phyloP scores from a whole-genome alignment of 192 early-diverging fungal genomes.

The Lobosporangium transversale region DNA sequence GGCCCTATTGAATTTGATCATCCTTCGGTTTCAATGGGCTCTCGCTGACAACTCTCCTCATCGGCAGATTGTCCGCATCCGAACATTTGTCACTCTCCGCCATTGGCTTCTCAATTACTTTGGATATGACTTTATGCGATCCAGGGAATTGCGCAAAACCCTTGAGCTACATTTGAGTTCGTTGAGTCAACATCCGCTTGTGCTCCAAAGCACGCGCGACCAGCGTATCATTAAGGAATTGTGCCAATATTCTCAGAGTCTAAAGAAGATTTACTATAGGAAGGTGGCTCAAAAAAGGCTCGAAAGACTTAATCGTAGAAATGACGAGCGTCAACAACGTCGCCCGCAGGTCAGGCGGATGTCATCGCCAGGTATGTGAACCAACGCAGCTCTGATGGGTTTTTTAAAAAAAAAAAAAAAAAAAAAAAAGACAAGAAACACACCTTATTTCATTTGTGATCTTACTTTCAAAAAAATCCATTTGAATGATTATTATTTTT shows the following conservation, averaged over 20 bases:
- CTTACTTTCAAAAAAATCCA: no score
- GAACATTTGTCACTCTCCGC: constrained; percentile 67
- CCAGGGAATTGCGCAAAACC: constrained; percentile 45
- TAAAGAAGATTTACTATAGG: constrained; percentile 32
- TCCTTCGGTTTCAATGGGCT: constrained; percentile 66
- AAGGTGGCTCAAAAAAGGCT: constrained; percentile 16
- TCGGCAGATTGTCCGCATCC: constrained; percentile 62
- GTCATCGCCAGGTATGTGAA: neutral
- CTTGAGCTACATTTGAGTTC: constrained; percentile 53
- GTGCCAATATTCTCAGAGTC: constrained; percentile 20
- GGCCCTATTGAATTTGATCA: constrained; percentile 62
- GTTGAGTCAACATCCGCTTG: constrained; percentile 49
- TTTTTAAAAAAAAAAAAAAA: no score
- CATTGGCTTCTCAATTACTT: constrained; percentile 72
- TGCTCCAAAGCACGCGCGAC: constrained; percentile 55
- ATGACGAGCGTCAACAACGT: neutral
- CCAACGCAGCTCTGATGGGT: no score
- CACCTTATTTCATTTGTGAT: no score
- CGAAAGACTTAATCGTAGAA: constrained; percentile 18
- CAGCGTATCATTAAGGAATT: constrained; percentile 61
- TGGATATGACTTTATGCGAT: constrained; percentile 63
- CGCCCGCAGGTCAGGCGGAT: neutral
- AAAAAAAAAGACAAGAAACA: no score
- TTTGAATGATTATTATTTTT: no score
- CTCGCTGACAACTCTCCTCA: constrained; percentile 57